Evolutionary conservation across 805 yeast genomes (phyloP), one percentile per base, ranked within the genome.

Genomic region (Teunomyces aglyptinius): DNA sequence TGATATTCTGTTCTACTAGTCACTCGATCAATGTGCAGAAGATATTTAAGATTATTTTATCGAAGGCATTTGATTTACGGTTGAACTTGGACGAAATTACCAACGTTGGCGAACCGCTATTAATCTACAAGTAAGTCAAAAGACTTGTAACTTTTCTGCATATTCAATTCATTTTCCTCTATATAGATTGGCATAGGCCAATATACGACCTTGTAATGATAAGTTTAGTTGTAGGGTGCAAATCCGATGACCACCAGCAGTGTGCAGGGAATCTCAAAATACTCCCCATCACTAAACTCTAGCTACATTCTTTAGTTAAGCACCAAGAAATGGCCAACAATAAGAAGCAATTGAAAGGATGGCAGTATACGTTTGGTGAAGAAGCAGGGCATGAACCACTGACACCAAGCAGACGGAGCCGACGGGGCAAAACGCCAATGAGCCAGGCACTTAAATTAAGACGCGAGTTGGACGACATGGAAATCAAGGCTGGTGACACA

Each of bases 11-110:
- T 56, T 91, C 97, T 6, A 88, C 98, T 0, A 82, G 90, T 55
- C 92, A 88, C 55, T 89, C 97, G 1, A 88, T 94, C 51, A 94
- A 92, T 56, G 87, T 92, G 18, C 97, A 91, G 61, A 91, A 91
- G 68, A 89, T 92, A 22, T 92, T 92, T 73, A 94, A 94, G 65
- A 82, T 92, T 34, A 85, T 92, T 22, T 78, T 92, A 38, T 85
- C 96, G 20, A 91, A 90, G 63, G 94, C 96, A 4, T 92, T 92
- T 64, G 96, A 90, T 62, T 71, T 92, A 56, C 83, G 82, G 53
- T 71, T 92, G 55, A 86, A 85, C 42, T 76, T 92, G 15, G 96
- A 94, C 2, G 97, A 92, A 65, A 85, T 90, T 35, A 77, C 77
- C 38, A 83, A 84, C 50, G 77, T 83, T 19, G 99, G 98, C n/a